These are phyloP conservation scores for Colletotrichum coccodes DNA, from an alignment of 2,329 filamentous ascomycete genomes.

Conservation along the genomic window DNA sequence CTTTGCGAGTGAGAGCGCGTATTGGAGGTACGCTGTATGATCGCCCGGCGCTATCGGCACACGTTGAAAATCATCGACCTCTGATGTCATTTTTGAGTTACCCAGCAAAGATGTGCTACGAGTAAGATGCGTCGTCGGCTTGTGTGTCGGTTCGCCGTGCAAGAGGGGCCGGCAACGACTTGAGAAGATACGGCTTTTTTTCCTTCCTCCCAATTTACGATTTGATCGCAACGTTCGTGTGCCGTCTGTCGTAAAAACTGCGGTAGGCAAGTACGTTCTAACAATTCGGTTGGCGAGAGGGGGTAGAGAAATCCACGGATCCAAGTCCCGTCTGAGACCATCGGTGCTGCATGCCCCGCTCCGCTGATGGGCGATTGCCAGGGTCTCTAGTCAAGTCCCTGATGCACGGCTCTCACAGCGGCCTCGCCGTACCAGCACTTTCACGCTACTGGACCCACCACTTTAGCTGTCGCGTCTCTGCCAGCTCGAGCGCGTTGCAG, in stretches of 20 bases:
- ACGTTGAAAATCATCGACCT: conserved; percentile 2
- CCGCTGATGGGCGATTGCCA: too few relatives aligned
- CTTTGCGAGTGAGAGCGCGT: conserved; percentile 80
- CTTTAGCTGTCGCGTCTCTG: conserved; percentile 32
- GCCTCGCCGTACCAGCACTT: neutral
- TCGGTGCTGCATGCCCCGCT: conserved; percentile 2
- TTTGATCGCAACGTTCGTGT: too few relatives aligned
- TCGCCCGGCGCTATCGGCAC: conserved; percentile 46
- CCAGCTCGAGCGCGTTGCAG: conserved; percentile 18
- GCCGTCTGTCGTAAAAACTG: neutral
- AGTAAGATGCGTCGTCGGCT: too few relatives aligned
- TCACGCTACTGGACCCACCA: conserved; percentile 6
- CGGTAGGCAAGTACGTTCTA: neutral
- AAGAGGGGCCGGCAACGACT: too few relatives aligned
- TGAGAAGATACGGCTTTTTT: neutral
- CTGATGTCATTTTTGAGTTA: conserved; percentile 26
- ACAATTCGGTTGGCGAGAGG: neutral
- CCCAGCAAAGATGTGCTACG: neutral
- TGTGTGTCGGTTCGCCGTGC: neutral
- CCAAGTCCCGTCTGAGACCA: neutral
- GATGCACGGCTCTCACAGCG: neutral
- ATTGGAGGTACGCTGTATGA: conserved; percentile 67
- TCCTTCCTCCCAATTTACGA: neutral
- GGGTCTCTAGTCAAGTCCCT: neutral
- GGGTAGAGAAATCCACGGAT: neutral